Percentiles rank a stretch among this genome's conserved stretches.
These are phyloP conservation scores for Xylariaceae sp. DNA, from an alignment of 2,329 filamentous ascomycete genomes.

Conservation along the genomic window DNA sequence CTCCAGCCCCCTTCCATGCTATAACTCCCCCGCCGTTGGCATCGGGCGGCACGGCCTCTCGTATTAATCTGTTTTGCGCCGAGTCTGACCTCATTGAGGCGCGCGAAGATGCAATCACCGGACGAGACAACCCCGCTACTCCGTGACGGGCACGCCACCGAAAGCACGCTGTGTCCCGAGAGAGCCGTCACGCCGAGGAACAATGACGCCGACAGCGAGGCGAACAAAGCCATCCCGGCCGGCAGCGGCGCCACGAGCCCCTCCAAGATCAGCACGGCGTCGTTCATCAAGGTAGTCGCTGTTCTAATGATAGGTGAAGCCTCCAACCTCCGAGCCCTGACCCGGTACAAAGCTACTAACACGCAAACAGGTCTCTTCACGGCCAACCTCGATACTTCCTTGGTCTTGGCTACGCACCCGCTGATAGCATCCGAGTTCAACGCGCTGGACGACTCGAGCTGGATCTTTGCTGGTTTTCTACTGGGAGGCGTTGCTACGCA, in stretches of 20 bases:
- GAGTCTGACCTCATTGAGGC: too few relatives aligned
- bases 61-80: too few relatives aligned
- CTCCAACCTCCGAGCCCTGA: too few relatives aligned
- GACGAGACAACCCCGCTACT: slow-evolving; percentile 15
- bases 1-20: too few relatives aligned
- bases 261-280: slow-evolving; percentile 8
- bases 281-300: slow-evolving; percentile 13
- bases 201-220: slow-evolving; percentile 8
- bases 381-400: slow-evolving; percentile 58
- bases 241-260: background rate
- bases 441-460: slow-evolving; percentile 52
- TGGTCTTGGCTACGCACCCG: slow-evolving; percentile 64
- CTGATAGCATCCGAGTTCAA: slow-evolving; percentile 59
- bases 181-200: background rate
- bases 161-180: background rate
- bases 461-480: slow-evolving; percentile 52
- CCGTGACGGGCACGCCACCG: background rate
- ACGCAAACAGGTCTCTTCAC: slow-evolving; percentile 53
- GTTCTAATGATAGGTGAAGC: slow-evolving; percentile 17
- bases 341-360: background rate
- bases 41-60: too few relatives aligned
- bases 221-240: background rate
- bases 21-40: too few relatives aligned
- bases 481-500: slow-evolving; percentile 50
- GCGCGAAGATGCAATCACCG: slow-evolving; percentile 1